These are phyloP conservation scores for Geotrichum phurueaensis DNA, from an alignment of 1,139 yeast genomes.

Conservation along the genomic window DNA sequence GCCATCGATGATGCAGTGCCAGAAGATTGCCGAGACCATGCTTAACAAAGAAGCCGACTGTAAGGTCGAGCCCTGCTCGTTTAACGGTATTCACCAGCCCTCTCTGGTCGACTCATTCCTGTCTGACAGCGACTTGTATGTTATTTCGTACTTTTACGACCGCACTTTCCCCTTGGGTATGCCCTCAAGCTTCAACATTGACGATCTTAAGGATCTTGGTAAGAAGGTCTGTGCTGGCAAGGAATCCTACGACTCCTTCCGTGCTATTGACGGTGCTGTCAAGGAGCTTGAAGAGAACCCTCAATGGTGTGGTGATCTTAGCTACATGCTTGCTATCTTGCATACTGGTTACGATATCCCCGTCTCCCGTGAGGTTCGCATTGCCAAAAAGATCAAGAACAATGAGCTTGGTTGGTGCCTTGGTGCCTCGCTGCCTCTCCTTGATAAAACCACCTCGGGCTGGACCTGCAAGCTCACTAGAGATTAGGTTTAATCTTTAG, in stretches of 20 bases:
- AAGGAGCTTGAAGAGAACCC: slow-evolving; percentile 68
- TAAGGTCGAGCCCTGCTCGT: slow-evolving; percentile 69
- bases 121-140: slow-evolving; percentile 61
- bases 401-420: slow-evolving; percentile 98
- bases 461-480: slow-evolving; percentile 54
- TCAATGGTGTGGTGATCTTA: slow-evolving; percentile 87
- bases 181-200: slow-evolving; percentile 82
- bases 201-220: slow-evolving; percentile 77
- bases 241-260: slow-evolving; percentile 58
- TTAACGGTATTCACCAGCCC: slow-evolving; percentile 94
- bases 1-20: slow-evolving; percentile 60
- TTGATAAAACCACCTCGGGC: slow-evolving; percentile 52
- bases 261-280: slow-evolving; percentile 57
- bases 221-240: slow-evolving; percentile 81
- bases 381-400: slow-evolving; percentile 81
- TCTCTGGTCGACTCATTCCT: slow-evolving; percentile 70
- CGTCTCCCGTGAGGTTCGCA: slow-evolving; percentile 75
- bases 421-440: slow-evolving; percentile 90
- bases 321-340: slow-evolving; percentile 80
- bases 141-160: slow-evolving; percentile 86
- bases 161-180: slow-evolving; percentile 87
- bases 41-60: slow-evolving; percentile 75
- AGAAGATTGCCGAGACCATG: slow-evolving; percentile 66
- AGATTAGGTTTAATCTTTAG: background rate
- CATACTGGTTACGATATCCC: slow-evolving; percentile 97